Conservation (phyloP, 73 alveolate genomes). For the Tetrahymena thermophila region DNA sequence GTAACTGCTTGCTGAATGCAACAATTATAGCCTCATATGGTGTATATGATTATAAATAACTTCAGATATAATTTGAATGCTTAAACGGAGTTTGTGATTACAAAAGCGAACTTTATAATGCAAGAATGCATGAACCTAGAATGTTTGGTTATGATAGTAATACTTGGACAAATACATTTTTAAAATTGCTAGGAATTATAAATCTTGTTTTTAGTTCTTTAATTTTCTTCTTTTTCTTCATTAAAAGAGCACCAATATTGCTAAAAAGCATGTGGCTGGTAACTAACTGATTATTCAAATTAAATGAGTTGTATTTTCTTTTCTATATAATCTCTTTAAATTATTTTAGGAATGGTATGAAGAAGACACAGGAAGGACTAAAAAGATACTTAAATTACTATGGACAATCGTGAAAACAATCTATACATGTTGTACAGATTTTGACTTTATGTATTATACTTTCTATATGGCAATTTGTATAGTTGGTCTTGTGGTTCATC, state of each 20-base stretch:
- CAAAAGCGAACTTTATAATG: background rate
- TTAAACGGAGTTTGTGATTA: background rate
- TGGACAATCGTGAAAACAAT: background rate
- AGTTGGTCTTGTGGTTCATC: conserved; percentile 73
- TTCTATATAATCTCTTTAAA: too few relatives aligned
- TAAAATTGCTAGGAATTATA: conserved; percentile 10
- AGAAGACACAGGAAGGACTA: background rate
- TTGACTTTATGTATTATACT: conserved; percentile 55
- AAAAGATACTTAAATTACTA: background rate
- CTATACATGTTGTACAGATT: conserved; percentile 24
- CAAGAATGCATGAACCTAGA: conserved; percentile 30
- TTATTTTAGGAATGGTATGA: background rate
- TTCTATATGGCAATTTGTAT: conserved; percentile 75
- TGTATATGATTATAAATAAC: background rate
- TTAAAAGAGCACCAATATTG: conserved; percentile 48
- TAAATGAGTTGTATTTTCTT: too few relatives aligned
- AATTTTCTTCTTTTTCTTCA: conserved; percentile 40
- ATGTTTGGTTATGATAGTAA: background rate
- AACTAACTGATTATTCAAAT: background rate
- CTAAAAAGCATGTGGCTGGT: conserved; percentile 31
- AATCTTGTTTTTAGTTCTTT: conserved; percentile 39
- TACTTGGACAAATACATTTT: conserved; percentile 14
- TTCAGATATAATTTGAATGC: background rate
- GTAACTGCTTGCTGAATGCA: conserved; percentile 12
- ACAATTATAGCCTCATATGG: conserved; percentile 16